Evolutionary conservation across 805 yeast species (phyloP).

Genomic region (Saccharomycodes ludwigii): DNA sequence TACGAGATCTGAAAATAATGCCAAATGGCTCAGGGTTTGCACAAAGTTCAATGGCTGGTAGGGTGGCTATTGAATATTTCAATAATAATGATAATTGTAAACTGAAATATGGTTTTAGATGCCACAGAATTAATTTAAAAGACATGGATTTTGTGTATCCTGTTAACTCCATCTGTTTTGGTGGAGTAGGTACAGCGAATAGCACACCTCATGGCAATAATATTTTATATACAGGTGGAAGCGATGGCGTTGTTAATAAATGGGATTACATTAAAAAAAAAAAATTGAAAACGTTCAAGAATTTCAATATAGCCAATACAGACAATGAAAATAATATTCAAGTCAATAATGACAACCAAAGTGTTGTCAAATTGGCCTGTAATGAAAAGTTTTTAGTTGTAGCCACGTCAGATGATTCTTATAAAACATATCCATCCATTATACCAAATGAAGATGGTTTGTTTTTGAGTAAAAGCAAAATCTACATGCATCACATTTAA

Average conservation of each 20-base stretch:
- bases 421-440: conserved; percentile 26
- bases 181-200: too few relatives aligned
- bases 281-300: conserved; percentile 61
- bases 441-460: too few relatives aligned
- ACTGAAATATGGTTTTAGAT: conserved; percentile 71
- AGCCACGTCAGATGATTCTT: conserved; percentile 39
- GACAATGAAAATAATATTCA: too few relatives aligned
- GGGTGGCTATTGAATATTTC: conserved; percentile 63
- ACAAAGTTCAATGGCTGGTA: conserved; percentile 66
- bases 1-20: conserved; percentile 40
- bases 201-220: conserved; percentile 30
- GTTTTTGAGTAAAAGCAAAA: too few relatives aligned
- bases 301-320: too few relatives aligned
- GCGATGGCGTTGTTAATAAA: conserved; percentile 76
- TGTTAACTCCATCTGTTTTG: conserved; percentile 64
- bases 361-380: conserved; percentile 30
- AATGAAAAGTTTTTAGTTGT: conserved; percentile 24
- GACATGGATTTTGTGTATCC: conserved; percentile 54
- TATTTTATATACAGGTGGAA: conserved; percentile 79
- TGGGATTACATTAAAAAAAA: conserved; percentile 85
- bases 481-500: too few relatives aligned
- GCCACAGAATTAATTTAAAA: conserved; percentile 45
- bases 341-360: too few relatives aligned
- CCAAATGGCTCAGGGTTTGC: conserved; percentile 51
- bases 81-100: conserved; percentile 31